phyloP scores from a whole-genome alignment of 169 alveolate genomes.

The Amoebophrya sp. region DNA sequence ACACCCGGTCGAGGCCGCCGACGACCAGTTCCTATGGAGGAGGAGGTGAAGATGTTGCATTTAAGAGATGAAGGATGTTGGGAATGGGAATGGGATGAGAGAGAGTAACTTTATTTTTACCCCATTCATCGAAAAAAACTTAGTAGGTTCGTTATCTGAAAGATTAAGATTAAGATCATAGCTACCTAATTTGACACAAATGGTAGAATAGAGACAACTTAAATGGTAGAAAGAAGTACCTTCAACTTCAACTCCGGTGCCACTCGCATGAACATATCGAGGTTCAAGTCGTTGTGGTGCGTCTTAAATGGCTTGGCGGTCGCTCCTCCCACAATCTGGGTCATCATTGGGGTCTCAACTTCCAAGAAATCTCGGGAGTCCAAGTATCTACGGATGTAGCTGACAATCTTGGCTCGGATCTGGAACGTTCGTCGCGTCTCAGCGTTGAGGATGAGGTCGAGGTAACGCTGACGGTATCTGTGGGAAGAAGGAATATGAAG shows the following conservation, averaged over 20 bases:
- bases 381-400: slow-evolving; percentile 70
- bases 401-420: slow-evolving; percentile 71
- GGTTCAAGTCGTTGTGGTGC: slow-evolving; percentile 90
- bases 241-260: slow-evolving; percentile 98
- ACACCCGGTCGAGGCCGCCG: slow-evolving; percentile 94
- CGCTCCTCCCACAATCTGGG: slow-evolving; percentile 93
- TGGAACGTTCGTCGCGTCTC: slow-evolving; percentile 75
- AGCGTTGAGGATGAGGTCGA: slow-evolving; percentile 89
- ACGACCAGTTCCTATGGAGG: slow-evolving; percentile 67
- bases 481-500: too few species aligned
- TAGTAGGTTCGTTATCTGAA: too few species aligned
- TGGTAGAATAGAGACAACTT: too few species aligned
- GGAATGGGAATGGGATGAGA: too few species aligned
- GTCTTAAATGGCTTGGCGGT: slow-evolving; percentile 97
- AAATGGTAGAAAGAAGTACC: slow-evolving; percentile 17
- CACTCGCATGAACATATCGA: slow-evolving; percentile 92
- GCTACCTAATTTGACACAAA: too few species aligned
- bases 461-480: slow-evolving; percentile 88
- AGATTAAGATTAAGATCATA: too few species aligned
- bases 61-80: too few species aligned
- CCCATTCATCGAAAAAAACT: too few species aligned
- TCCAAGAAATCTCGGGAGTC: slow-evolving; percentile 88
- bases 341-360: slow-evolving; percentile 99
- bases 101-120: too few species aligned
- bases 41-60: too few species aligned